Conservation (phyloP, 1,139 yeast genomes). For the Kodamaea derodonti region DNA sequence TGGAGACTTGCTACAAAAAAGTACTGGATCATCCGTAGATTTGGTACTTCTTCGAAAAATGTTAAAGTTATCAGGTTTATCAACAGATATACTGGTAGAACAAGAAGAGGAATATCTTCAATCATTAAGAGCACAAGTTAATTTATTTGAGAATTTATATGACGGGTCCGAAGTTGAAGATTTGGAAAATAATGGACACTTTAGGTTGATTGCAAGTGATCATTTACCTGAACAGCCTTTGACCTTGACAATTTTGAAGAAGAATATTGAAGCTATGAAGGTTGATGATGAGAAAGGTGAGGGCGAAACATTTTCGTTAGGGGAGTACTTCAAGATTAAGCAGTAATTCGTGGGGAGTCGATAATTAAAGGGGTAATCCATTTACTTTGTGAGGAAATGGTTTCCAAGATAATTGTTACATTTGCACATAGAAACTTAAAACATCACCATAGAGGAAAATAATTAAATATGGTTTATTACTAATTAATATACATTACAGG, state of each 20-base stretch:
- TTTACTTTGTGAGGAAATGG: too few species aligned
- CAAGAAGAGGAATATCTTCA: conserved; percentile 23
- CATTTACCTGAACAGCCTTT: conserved; percentile 23
- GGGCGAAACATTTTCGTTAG: conserved; percentile 25
- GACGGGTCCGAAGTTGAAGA: conserved; percentile 15
- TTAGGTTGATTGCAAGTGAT: conserved; percentile 35
- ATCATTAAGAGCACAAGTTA: conserved; percentile 42
- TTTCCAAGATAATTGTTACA: too few species aligned
- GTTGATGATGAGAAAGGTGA: conserved; percentile 31
- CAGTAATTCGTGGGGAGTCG: neutral
- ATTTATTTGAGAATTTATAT: conserved; percentile 43
- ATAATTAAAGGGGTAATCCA: too few species aligned
- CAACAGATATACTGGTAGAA: conserved; percentile 19
- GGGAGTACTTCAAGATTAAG: conserved; percentile 2
- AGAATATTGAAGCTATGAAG: conserved; percentile 19
- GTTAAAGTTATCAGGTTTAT: conserved; percentile 45
- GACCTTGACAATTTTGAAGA: conserved; percentile 19
- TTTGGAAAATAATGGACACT: conserved; percentile 19
- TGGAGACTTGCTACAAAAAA: conserved; percentile 19
- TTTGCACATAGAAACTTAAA: too few species aligned
- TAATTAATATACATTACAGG: too few species aligned
- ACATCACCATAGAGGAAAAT: too few species aligned
- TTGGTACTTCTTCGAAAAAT: conserved; percentile 22
- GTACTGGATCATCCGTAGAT: conserved; percentile 3
- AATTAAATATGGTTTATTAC: too few species aligned